Conservation (phyloP, 75 land plant genomes). For the Gnetum montanum region DNA sequence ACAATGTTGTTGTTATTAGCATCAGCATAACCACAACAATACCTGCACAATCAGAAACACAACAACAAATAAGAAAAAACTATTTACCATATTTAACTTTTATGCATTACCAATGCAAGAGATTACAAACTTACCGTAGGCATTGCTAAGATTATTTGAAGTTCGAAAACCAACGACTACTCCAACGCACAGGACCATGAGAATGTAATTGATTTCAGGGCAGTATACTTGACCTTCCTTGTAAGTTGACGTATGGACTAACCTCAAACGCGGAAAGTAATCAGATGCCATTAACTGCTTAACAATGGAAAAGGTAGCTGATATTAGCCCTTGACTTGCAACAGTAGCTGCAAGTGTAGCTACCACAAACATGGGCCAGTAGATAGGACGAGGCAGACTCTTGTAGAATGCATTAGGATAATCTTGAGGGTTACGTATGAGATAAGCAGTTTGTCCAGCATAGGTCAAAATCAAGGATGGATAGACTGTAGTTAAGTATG, state of each 20-base stretch:
- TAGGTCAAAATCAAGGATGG: constrained; percentile 61
- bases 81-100: not conserved
- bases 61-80: not conserved
- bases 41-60: constrained; percentile 24
- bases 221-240: constrained; percentile 44
- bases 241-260: constrained; percentile 40
- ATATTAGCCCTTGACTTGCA: constrained; percentile 71
- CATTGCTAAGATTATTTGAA: constrained; percentile 28
- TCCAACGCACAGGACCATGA: constrained; percentile 34
- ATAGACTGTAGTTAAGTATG: constrained; percentile 40
- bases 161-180: constrained; percentile 30
- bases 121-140: constrained; percentile 24
- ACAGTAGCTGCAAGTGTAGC: constrained; percentile 65
- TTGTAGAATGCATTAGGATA: constrained; percentile 63
- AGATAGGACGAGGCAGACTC: constrained; percentile 42
- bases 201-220: constrained; percentile 48
- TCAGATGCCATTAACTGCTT: constrained; percentile 54
- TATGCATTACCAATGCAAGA: not conserved
- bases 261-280: constrained; percentile 46
- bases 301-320: constrained; percentile 68
- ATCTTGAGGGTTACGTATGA: constrained; percentile 40
- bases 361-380: constrained; percentile 77
- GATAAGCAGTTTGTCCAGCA: constrained; percentile 73
- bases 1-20: constrained; percentile 48
- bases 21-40: constrained; percentile 51